phyloP scores from a whole-genome alignment of 345 rosid species.

The Corymbia maculata region DNA sequence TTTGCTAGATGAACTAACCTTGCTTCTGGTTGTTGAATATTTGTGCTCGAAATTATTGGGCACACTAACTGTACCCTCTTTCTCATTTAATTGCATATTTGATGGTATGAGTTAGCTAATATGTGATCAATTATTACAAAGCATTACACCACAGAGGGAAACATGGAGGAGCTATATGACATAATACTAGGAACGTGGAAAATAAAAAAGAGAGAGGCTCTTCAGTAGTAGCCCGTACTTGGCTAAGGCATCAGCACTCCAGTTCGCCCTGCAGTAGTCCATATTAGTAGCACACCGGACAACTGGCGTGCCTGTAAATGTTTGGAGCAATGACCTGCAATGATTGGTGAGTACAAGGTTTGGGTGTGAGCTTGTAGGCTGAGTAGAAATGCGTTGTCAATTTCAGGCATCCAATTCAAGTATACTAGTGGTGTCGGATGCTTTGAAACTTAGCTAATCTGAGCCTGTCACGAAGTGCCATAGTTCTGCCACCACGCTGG shows the following conservation, averaged over 20 bases:
- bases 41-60: neutral
- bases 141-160: neutral
- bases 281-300: neutral
- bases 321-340: neutral
- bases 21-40: neutral
- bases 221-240: neutral
- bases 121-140: neutral
- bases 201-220: neutral
- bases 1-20: neutral
- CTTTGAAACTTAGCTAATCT: neutral
- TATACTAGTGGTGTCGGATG: neutral
- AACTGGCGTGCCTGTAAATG: neutral
- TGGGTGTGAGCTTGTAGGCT: neutral
- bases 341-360: neutral
- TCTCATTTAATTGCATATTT: neutral
- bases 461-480: neutral
- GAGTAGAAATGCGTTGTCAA: neutral
- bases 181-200: neutral
- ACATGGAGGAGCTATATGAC: neutral
- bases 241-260: neutral
- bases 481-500: neutral
- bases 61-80: neutral
- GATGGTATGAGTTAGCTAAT: neutral
- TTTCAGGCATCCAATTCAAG: neutral
- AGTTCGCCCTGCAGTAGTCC: neutral